Evolutionary conservation across 2,329 filamentous ascomycete species (phyloP).

Genomic region (Fusarium domesticum): DNA sequence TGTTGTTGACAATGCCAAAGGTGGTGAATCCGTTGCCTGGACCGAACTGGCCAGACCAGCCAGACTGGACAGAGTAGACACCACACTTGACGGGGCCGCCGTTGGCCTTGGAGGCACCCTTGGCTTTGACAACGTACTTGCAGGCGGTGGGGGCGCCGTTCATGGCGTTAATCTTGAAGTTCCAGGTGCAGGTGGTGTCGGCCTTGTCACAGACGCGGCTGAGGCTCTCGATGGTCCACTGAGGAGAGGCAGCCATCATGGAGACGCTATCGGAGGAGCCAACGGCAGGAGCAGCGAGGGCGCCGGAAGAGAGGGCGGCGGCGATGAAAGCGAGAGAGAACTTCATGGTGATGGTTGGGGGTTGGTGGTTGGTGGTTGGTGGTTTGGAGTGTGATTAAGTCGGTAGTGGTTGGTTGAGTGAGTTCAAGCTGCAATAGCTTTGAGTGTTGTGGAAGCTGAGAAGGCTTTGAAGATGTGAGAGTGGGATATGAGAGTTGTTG

Average conservation of each 20-base stretch:
- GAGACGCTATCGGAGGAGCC: constrained; percentile 25
- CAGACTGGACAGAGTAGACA: constrained; percentile 47
- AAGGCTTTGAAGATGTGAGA: too few relatives aligned
- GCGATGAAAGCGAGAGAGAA: constrained; percentile 38
- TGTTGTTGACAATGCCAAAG: constrained; percentile 43
- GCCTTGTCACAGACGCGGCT: constrained; percentile 39
- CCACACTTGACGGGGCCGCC: constrained; percentile 45
- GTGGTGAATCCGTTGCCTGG: constrained; percentile 51
- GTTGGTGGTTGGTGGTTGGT: not conserved
- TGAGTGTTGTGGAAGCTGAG: too few relatives aligned
- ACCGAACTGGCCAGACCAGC: constrained; percentile 56
- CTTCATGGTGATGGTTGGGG: constrained; percentile 40
- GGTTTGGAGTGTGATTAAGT: not conserved
- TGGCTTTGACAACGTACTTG: constrained; percentile 31
- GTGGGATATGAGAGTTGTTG: too few relatives aligned
- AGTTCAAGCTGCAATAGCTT: too few relatives aligned
- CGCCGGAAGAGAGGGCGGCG: constrained; percentile 31
- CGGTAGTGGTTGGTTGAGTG: too few relatives aligned
- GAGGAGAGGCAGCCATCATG: constrained; percentile 39
- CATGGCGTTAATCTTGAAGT: constrained; percentile 44
- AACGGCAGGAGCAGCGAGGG: constrained; percentile 36
- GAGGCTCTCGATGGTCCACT: constrained; percentile 43
- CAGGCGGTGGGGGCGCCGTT: constrained; percentile 34
- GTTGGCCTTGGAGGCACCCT: constrained; percentile 35
- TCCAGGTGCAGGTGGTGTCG: constrained; percentile 43